These are phyloP conservation scores for Lipomyces spencermartinsiae DNA, from an alignment of 805 yeast genomes.

Conservation along the genomic window DNA sequence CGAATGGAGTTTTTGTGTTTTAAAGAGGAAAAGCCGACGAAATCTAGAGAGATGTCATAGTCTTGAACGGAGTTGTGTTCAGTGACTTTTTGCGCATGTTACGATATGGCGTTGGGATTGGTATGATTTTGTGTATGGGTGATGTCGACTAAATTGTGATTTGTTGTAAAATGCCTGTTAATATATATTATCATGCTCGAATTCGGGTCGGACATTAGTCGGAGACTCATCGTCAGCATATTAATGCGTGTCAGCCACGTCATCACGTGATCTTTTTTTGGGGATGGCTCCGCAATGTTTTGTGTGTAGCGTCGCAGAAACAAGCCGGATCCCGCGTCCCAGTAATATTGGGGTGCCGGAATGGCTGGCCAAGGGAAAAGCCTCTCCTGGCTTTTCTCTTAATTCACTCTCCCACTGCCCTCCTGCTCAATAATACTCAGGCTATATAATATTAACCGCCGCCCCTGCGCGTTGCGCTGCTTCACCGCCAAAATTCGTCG, in stretches of 20 bases:
- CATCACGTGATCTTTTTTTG: no score
- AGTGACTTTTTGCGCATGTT: not conserved
- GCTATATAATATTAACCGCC: not conserved
- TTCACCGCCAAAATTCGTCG: not conserved
- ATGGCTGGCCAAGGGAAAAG: no score
- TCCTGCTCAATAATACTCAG: no score
- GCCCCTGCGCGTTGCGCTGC: no score
- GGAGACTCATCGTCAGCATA: no score
- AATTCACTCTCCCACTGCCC: no score
- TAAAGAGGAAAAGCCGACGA: constrained; percentile 21
- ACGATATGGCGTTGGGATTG: not conserved
- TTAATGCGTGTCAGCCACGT: no score
- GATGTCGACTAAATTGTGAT: not conserved
- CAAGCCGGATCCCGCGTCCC: no score
- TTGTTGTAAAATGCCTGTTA: not conserved
- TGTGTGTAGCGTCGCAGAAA: no score
- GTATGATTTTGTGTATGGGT: not conserved
- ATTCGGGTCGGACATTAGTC: no score
- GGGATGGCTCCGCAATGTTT: not conserved
- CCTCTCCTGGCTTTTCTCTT: no score
- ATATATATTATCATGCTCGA: no score
- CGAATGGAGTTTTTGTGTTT: constrained; percentile 35
- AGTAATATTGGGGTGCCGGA: not conserved
- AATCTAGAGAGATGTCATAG: not conserved
- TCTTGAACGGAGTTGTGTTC: not conserved